These are phyloP conservation scores for Penicillium sp. DNA, from an alignment of 2,329 filamentous ascomycete genomes.

Conservation along the genomic window DNA sequence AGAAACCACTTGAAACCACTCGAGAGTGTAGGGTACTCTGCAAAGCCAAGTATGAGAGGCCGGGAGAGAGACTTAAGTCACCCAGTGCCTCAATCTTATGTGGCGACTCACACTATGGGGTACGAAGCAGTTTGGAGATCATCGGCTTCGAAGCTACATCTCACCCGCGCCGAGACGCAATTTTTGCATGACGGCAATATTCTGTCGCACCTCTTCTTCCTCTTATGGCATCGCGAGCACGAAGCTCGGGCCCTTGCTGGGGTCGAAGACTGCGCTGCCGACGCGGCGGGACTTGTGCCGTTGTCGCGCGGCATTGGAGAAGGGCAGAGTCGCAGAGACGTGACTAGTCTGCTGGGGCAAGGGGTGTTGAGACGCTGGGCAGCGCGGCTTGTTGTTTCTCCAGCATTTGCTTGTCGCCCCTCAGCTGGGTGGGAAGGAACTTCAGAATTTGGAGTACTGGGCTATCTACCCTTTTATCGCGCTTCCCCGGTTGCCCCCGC, in stretches of 20 bases:
- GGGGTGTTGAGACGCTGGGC: too few species aligned
- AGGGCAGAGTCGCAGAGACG: background rate
- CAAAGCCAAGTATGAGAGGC: background rate
- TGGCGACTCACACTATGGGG: constrained; percentile 38
- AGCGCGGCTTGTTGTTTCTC: too few species aligned
- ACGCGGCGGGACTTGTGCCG: background rate
- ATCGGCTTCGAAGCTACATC: constrained; percentile 45
- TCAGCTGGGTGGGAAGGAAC: background rate
- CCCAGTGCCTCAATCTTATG: background rate
- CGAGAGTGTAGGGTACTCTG: background rate
- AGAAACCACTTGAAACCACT: background rate
- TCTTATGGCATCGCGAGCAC: constrained; percentile 43
- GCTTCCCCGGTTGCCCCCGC: background rate
- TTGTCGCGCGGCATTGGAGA: background rate
- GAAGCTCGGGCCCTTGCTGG: constrained; percentile 28
- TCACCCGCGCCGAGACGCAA: constrained; percentile 37
- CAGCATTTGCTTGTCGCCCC: too few species aligned
- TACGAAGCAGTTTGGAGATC: constrained; percentile 42
- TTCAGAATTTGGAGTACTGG: background rate
- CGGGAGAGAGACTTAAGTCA: background rate
- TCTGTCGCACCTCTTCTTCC: constrained; percentile 47
- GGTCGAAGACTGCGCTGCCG: background rate
- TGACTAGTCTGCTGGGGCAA: background rate
- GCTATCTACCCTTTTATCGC: too few species aligned
- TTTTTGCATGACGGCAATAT: constrained; percentile 41